These are phyloP conservation scores for Cyclotella baltica DNA, from an alignment of 108 stramenopile genomes.

Conservation along the genomic window DNA sequence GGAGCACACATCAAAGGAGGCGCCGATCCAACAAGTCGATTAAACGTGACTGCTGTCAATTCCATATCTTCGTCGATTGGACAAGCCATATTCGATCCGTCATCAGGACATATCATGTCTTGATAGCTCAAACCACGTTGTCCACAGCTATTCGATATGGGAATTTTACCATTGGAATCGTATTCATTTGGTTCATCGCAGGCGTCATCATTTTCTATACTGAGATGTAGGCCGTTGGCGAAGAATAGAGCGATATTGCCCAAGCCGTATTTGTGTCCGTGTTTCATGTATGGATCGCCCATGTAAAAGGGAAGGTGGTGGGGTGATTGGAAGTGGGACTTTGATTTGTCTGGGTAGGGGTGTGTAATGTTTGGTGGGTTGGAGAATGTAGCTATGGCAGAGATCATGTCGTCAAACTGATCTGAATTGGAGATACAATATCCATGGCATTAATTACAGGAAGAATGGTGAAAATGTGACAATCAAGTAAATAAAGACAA, in stretches of 20 bases:
- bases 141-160: conserved; percentile 36
- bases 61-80: conserved; percentile 31
- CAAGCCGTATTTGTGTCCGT: conserved; percentile 47
- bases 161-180: conserved; percentile 16
- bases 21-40: conserved; percentile 19
- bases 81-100: conserved; percentile 36
- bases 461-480: neutral
- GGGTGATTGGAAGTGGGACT: neutral
- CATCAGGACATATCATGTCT: conserved; percentile 24
- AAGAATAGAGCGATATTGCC: conserved; percentile 45
- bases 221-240: conserved; percentile 40
- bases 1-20: conserved; percentile 42
- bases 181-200: conserved; percentile 46
- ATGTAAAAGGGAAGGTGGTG: conserved; percentile 36
- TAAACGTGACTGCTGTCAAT: conserved; percentile 38
- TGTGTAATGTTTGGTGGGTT: conserved; percentile 13
- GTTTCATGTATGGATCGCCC: conserved; percentile 43
- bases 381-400: conserved; percentile 26
- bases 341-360: conserved; percentile 19
- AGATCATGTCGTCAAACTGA: conserved; percentile 38
- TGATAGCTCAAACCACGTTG: conserved; percentile 24
- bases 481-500: neutral
- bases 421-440: conserved; percentile 5
- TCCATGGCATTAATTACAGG: neutral
- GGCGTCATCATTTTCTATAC: conserved; percentile 49